These are phyloP conservation scores for Porphyrellus cyaneotinctus DNA, from an alignment of 768 basidiomycete genomes.

Conservation along the genomic window DNA sequence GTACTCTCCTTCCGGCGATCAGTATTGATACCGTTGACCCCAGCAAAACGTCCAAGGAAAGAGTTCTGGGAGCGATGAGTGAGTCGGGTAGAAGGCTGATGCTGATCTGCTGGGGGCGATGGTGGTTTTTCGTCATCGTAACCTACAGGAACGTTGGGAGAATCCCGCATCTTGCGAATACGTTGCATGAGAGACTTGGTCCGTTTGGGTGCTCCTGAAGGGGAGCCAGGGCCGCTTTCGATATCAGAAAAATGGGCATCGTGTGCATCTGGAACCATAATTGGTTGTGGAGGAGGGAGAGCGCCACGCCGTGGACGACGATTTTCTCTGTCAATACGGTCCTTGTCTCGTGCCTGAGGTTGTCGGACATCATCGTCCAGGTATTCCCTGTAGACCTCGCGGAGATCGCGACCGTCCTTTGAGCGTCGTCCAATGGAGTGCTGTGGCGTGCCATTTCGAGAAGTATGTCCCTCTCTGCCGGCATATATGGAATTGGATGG, in stretches of 20 bases:
- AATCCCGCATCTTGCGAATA: slow-evolving; percentile 83
- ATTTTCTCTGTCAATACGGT: slow-evolving; percentile 33
- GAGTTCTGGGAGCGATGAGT: slow-evolving; percentile 72
- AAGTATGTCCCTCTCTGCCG: slow-evolving; percentile 48
- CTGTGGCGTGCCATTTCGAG: slow-evolving; percentile 35
- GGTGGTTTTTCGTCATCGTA: slow-evolving; percentile 41
- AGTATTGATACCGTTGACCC: slow-evolving; percentile 28
- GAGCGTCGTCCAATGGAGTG: slow-evolving; percentile 34
- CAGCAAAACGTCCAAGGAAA: slow-evolving; percentile 69
- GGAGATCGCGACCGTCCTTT: slow-evolving; percentile 50
- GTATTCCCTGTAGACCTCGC: slow-evolving; percentile 44
- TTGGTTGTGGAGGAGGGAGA: slow-evolving; percentile 80
- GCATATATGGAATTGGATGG: slow-evolving; percentile 68
- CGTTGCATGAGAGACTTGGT: slow-evolving; percentile 84
- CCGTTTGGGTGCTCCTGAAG: slow-evolving; percentile 55
- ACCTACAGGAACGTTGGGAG: slow-evolving; percentile 75
- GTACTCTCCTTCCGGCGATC: slow-evolving; percentile 30
- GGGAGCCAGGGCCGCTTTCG: slow-evolving; percentile 37
- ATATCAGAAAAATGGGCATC: slow-evolving; percentile 42
- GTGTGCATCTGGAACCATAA: slow-evolving; percentile 61
- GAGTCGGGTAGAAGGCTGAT: slow-evolving; percentile 38
- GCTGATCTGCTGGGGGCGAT: slow-evolving; percentile 40
- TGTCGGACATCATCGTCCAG: slow-evolving; percentile 37
- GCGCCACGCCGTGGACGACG: slow-evolving; percentile 44
- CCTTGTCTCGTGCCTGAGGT: slow-evolving; percentile 27